Evolutionary conservation across 768 basidiomycete species (phyloP), one percentile per base, ranked within the genome.

Genomic region (Suillus discolor): DNA sequence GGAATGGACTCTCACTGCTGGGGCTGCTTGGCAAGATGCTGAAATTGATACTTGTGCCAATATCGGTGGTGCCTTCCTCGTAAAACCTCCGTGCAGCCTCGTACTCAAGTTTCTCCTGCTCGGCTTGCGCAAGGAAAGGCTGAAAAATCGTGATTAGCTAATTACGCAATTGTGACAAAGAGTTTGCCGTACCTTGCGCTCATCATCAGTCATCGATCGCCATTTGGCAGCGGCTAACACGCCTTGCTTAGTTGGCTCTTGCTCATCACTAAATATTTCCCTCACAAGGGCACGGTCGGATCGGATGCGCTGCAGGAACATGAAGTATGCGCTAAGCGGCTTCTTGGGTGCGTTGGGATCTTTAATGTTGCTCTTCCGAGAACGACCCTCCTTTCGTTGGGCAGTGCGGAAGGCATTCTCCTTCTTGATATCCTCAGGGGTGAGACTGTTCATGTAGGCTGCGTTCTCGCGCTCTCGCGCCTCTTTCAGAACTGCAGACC

Each of bases 321-420:
- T 92, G 69, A 97, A 97, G 73, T 97, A 97, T 0, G 96, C 94
- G 73, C 89, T 91, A 53, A 97, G 86, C 7, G 96, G 96, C 74
- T 97, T 97, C 87, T 95, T 96, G 4, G 96, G 96, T 9, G 94
- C 96, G 73, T 97, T 97, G 41, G 95, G 95, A 75, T 97, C 95
- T 81, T 96, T 97, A 79, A 97, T 92, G 75, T 97, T 97, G 70
- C 91, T 91, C 84, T 91, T 93, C 68, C 94, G 85, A 45, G 92
- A 95, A 78, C 94, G 95, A 68, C 96, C 96, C 18, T 93, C 91
- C 78, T 94, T 94, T 66, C 96, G 89, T 78, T 97, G 95, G 38
- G 94, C 93, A 45, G 96, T 89, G 49, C 96, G 89, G 79, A 90
- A 97, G 8, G 82, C 84, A 75, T 97, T 97, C 85, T 97, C 96